A percentile compares a stretch with the other conserved stretches of the same genome.
Evolutionary conservation across 352 stramenopile genomes (phyloP).

Genomic region (Phytophthora tentaculata): DNA sequence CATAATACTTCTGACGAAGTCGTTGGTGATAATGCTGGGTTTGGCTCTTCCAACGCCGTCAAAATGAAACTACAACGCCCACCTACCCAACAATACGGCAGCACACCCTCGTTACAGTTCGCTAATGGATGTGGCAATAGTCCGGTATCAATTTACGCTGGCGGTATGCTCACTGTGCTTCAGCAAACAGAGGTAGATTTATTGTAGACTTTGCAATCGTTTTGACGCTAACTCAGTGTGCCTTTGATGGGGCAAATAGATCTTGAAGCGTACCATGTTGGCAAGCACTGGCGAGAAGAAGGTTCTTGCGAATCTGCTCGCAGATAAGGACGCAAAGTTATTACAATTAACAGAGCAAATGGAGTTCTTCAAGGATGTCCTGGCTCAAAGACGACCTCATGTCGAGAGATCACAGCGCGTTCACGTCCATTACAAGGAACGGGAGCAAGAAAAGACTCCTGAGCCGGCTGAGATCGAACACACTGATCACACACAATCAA

Average conservation of each 20-base stretch:
- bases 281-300: slow-evolving; percentile 50
- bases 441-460: not conserved
- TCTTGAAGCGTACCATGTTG: slow-evolving; percentile 46
- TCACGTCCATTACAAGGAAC: slow-evolving; percentile 2
- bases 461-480: not conserved
- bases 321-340: slow-evolving; percentile 42
- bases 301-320: slow-evolving; percentile 32
- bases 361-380: slow-evolving; percentile 65
- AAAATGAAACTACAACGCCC: slow-evolving; percentile 27
- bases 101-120: slow-evolving; percentile 22
- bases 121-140: slow-evolving; percentile 49
- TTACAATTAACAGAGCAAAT: slow-evolving; percentile 54
- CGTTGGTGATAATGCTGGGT: not conserved
- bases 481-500: not conserved
- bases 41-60: not conserved
- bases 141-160: slow-evolving; percentile 51
- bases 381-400: slow-evolving; percentile 41
- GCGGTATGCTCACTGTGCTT: slow-evolving; percentile 51
- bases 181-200: slow-evolving; percentile 53
- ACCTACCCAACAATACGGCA: slow-evolving; percentile 6
- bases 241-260: slow-evolving; percentile 36
- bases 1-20: slow-evolving; percentile 15
- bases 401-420: slow-evolving; percentile 13
- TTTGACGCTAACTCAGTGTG: not conserved
- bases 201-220: not conserved